Conservation (phyloP, 106 monocot genomes). For the Vanilla planifolia region DNA sequence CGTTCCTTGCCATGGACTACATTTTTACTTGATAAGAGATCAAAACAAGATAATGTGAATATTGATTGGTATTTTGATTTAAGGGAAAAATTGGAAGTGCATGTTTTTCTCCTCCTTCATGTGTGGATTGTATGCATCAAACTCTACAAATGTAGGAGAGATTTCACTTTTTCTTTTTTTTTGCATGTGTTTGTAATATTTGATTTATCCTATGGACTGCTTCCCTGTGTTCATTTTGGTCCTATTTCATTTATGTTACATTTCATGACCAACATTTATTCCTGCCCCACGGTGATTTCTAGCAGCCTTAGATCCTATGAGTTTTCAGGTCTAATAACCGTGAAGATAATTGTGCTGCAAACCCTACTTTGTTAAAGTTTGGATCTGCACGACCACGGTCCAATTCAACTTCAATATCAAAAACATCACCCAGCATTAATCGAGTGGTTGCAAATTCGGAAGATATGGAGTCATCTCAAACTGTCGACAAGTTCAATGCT, state of each 20-base stretch:
- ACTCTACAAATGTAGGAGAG: too few relatives aligned
- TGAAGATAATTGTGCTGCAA: slow-evolving; percentile 39
- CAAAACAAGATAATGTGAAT: too few relatives aligned
- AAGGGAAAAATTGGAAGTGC: too few relatives aligned
- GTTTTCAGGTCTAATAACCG: slow-evolving; percentile 30
- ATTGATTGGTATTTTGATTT: too few relatives aligned
- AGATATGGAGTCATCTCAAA: slow-evolving; percentile 34
- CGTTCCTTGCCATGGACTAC: too few relatives aligned
- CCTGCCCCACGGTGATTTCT: background rate
- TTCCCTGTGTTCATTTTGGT: background rate
- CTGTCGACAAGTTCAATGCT: slow-evolving; percentile 3
- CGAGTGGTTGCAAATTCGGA: slow-evolving; percentile 30
- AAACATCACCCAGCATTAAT: slow-evolving; percentile 29
- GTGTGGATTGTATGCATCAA: too few relatives aligned
- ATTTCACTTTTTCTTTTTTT: too few relatives aligned
- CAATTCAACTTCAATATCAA: slow-evolving; percentile 29
- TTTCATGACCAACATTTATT: slow-evolving; percentile 2
- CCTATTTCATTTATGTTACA: background rate
- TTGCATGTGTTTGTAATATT: too few relatives aligned
- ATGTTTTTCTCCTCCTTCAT: too few relatives aligned
- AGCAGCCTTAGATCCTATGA: background rate
- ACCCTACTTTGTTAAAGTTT: slow-evolving; percentile 30
- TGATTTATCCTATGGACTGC: too few relatives aligned
- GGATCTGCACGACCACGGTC: slow-evolving; percentile 46
- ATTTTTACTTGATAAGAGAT: too few relatives aligned